Evolutionary conservation across 2,329 filamentous ascomycete species (phyloP), one percentile per base, ranked within the genome.

Genomic region (Pleochaeta shiraiana): DNA sequence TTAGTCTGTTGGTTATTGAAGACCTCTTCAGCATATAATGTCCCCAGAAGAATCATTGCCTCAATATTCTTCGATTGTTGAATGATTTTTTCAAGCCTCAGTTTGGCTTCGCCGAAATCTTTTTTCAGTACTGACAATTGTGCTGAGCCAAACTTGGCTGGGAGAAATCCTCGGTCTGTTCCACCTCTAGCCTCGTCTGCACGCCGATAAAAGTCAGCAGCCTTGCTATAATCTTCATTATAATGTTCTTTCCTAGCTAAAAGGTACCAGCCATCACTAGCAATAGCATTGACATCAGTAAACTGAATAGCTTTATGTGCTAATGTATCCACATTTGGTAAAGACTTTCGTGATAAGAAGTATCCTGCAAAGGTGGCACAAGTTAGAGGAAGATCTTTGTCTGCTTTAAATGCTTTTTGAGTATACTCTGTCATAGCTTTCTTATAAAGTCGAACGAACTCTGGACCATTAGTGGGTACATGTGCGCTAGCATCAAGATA

Each of bases 261-360:
- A 9, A 97, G 77, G 75, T 96, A 98, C 91, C 92, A 97, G 39
- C 93, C 95, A 73, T 98, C 95, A 75, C 92, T 95, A 28, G 92
- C 92, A 73, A 97, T 90, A 3, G 91, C 89, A 73, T 95, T 95
- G 69, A 97, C 89, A 72, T 98, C 93, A 1, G 93, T 97, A 70
- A 89, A 86, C 71, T 96, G 90, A 67, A 98, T 96, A 6, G 93
- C 91, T 74, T 93, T 93, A 73, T 91, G 87, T 7, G 92, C 89
- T 21, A 98, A 79, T 24, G 85, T 84, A 69, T 97, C 90, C 11
- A 93, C 90, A 66, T 90, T 90, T 28, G 83, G 76, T 74, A 90
- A 86, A 9, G 84, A 83, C 73, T 90, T 95, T 70, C 88, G 83
- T 1, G 90, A 85, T 31, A 96, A 77, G 75, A 96, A 97, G 74